Evolutionary conservation across 257 asterid species (phyloP).

Genomic region (Cynanchum wilfordii): DNA sequence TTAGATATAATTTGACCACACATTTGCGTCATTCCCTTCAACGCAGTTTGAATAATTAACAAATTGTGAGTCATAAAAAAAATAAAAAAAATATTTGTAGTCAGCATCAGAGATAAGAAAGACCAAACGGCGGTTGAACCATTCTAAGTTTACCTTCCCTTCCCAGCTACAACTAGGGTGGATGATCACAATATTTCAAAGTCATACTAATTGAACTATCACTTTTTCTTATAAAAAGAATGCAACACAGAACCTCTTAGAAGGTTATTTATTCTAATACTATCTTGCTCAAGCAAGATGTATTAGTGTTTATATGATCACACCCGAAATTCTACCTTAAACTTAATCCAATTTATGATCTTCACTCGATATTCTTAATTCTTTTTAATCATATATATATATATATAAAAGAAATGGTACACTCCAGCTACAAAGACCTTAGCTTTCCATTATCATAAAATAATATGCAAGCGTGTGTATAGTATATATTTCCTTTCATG

Average conservation of each 20-base stretch:
- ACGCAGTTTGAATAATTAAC: not conserved
- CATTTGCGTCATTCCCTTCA: not conserved
- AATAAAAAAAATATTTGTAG: no score
- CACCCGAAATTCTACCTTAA: no score
- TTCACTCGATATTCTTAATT: no score
- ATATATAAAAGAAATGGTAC: not conserved
- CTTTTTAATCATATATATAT: no score
- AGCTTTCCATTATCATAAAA: not conserved
- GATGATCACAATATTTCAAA: not conserved
- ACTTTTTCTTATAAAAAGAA: no score
- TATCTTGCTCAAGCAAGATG: no score
- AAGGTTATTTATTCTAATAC: no score
- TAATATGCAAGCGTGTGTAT: slow-evolving; percentile 12
- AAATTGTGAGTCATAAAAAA: not conserved
- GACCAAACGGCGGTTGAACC: not conserved
- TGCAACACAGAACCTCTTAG: no score
- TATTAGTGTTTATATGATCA: no score
- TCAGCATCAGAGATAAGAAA: not conserved
- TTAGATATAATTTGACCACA: not conserved
- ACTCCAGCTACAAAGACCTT: not conserved
- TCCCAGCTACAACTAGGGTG: not conserved
- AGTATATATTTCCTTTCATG: not conserved
- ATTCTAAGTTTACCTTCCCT: not conserved
- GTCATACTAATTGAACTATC: no score
- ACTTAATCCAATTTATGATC: no score